A percentile compares a stretch with the other conserved stretches of the same genome.
These are phyloP conservation scores for Trametopsis cervina DNA, from an alignment of 768 basidiomycete species.

Conservation along the genomic window DNA sequence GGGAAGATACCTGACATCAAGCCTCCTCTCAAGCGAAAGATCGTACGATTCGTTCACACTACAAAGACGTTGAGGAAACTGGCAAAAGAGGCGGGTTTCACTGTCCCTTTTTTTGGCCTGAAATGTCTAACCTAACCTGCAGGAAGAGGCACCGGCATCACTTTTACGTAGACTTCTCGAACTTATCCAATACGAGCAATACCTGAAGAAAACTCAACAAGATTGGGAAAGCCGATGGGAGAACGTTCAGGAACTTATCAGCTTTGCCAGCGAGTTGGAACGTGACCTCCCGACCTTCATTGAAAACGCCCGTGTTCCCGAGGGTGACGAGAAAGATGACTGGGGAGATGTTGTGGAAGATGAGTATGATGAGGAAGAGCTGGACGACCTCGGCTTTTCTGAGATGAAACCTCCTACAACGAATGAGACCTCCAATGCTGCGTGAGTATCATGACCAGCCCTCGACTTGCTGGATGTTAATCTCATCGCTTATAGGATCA, in stretches of 20 bases:
- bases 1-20: conserved; percentile 57
- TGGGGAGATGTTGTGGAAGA: conserved; percentile 4
- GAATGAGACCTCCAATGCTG: not conserved
- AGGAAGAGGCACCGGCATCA: conserved; percentile 57
- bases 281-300: conserved; percentile 18
- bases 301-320: conserved; percentile 3
- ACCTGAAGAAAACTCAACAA: conserved; percentile 63
- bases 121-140: not conserved
- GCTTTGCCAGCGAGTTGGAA: conserved; percentile 60
- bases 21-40: conserved; percentile 56
- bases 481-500: conserved; percentile 21
- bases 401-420: not conserved
- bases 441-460: not conserved
- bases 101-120: not conserved
- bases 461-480: not conserved
- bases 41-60: conserved; percentile 50
- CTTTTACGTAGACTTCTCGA: conserved; percentile 55
- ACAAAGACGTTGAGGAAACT: conserved; percentile 46
- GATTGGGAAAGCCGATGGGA: conserved; percentile 78
- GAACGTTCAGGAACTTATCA: conserved; percentile 80
- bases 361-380: conserved; percentile 13
- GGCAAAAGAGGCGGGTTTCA: conserved; percentile 43
- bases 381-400: conserved; percentile 8
- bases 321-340: conserved; percentile 11
- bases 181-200: conserved; percentile 55